Evolutionary conservation across 176 grass and related monocot species (phyloP), one percentile per base, ranked within the genome.

Genomic region (Saccharum spontaneum): DNA sequence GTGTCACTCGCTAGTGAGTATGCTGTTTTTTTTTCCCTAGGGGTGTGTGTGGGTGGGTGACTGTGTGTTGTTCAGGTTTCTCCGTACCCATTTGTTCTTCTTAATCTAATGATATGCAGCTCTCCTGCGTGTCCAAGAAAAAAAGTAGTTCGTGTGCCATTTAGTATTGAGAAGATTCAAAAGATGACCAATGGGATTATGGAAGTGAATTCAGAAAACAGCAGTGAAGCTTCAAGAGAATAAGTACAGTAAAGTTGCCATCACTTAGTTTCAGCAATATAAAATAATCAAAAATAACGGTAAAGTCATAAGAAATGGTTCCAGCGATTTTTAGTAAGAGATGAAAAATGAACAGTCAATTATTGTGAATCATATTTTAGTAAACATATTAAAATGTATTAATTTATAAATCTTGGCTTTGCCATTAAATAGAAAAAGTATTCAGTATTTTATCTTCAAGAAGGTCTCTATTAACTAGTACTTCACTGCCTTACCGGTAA

Each of bases 221-320:
- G 26, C 76, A 57, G 24, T 18, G 54, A 78, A 71, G 1, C 31
- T 63, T 63, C 22, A 82, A 22, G 28, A 23, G 65, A 82, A 76
- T 13, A 75, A 34, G 55, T 67, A 49, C 22, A 59, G 8, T 43
- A 54, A 82, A 37, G 28, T n/a, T 70, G 63, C 6, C 74, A 59
- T 39, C 33, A 76, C 41, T 43, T 44, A n/a, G 17, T 61, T 81
- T 80, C 52, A 79, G 61, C 59, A 63, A 48, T 79, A 85, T 43
- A 72, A 79, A 39, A 75, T 54, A 67, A 62, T 13, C 14, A 60
- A 60, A 3, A 14, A 15, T 9, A 31, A 22, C 3, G 2, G 36
- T 49, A 1, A n/a, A 39, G 26, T 22, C 54, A 73, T 33, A 49
- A 12, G 15, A 70, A 77, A 63, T 26, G 38, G 73, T 31, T 16